Percentiles rank a stretch among this genome's conserved stretches.
phyloP scores from a whole-genome alignment of 495 filamentous ascomycete genomes.

The Penicillium parvum region DNA sequence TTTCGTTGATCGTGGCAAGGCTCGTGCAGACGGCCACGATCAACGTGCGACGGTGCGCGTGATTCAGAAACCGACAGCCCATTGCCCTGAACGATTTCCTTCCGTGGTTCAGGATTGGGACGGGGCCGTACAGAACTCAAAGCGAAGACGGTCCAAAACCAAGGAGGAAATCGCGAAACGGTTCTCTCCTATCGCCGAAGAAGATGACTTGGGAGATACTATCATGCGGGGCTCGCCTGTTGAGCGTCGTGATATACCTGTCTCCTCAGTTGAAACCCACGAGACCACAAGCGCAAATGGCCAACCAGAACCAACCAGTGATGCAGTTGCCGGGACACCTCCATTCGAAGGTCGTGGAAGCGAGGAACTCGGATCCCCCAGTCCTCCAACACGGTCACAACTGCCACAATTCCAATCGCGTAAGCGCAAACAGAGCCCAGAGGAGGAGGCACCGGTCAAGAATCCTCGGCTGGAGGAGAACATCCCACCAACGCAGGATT shows the following conservation, averaged over 20 bases:
- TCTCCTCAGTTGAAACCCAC: constrained; percentile 1
- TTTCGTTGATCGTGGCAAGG: constrained; percentile 36
- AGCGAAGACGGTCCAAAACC: not conserved
- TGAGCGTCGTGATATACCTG: not conserved
- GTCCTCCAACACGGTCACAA: not conserved
- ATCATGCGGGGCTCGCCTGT: not conserved
- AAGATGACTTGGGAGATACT: not conserved
- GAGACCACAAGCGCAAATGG: not conserved
- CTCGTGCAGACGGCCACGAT: constrained; percentile 30
- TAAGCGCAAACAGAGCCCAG: constrained; percentile 28
- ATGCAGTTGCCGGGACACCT: not conserved
- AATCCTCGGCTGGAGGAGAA: constrained; percentile 22
- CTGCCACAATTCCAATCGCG: constrained; percentile 5
- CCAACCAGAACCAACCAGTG: not conserved
- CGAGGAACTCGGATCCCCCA: not conserved
- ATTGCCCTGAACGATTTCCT: constrained; percentile 24
- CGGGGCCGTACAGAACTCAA: constrained; percentile 9
- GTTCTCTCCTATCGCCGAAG: constrained; percentile 2
- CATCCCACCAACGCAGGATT: not conserved
- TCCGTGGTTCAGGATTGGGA: constrained; percentile 37
- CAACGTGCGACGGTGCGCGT: constrained; percentile 34
- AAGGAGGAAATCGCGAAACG: not conserved
- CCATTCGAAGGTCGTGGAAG: not conserved
- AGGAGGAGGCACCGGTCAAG: constrained; percentile 20
- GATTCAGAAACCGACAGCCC: constrained; percentile 23